phyloP scores from a whole-genome alignment of 78 protist genomes.

The Dictyostelium purpureum region DNA sequence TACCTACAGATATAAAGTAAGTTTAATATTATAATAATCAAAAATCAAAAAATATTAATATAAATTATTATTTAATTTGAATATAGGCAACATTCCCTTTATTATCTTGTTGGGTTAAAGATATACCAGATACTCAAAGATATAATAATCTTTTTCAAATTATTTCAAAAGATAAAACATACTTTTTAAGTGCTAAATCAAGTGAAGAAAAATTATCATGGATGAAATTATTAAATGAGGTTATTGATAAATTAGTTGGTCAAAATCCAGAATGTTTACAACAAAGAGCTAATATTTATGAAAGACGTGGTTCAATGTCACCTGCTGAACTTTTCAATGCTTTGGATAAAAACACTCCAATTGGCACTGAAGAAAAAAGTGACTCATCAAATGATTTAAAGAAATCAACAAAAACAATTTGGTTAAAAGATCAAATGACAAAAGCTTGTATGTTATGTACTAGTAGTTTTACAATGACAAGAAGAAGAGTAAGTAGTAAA shows the following conservation, averaged over 20 bases:
- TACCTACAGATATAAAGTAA: conserved; percentile 28
- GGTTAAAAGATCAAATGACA: conserved; percentile 73
- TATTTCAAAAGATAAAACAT: conserved; percentile 35
- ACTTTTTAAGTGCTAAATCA: conserved; percentile 58
- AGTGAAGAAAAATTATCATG: conserved; percentile 29
- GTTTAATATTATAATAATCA: not conserved
- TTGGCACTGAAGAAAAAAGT: not conserved
- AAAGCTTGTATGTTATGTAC: conserved; percentile 69
- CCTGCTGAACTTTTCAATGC: conserved; percentile 16
- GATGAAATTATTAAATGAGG: conserved; percentile 66
- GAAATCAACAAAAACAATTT: conserved; percentile 24
- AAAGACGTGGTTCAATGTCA: conserved; percentile 54
- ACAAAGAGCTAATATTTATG: conserved; percentile 16
- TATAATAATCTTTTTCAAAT: conserved; percentile 53
- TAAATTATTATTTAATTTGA: not conserved
- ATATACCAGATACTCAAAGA: conserved; percentile 43
- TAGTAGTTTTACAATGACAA: conserved; percentile 36
- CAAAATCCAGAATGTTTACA: conserved; percentile 21
- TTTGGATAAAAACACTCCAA: conserved; percentile 27
- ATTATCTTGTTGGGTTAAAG: conserved; percentile 65
- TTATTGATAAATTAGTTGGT: conserved; percentile 32
- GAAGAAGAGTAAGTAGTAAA: conserved; percentile 35
- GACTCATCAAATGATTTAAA: not conserved
- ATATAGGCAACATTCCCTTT: conserved; percentile 32
- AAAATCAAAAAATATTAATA: not conserved